Evolutionary conservation across 2,329 filamentous ascomycete species (phyloP).

Genomic region (Microdochium trichocladiopsis): DNA sequence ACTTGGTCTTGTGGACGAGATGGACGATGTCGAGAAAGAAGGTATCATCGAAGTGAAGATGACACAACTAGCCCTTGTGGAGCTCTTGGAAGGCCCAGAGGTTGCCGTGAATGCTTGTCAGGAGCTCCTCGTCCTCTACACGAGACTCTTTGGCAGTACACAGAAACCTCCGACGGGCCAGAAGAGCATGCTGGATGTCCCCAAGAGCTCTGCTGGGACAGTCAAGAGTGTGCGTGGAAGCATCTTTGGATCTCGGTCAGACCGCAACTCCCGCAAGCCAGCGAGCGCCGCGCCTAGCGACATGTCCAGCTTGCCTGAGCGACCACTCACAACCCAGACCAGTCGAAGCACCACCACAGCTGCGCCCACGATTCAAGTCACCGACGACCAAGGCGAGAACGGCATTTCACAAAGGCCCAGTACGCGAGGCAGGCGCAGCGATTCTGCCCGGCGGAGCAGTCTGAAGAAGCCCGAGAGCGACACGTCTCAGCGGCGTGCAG

Average conservation of each 20-base stretch:
- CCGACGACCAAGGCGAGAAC: constrained; percentile 48
- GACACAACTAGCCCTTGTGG: constrained; percentile 80
- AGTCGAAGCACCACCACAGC: constrained; percentile 40
- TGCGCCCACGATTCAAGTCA: constrained; percentile 70
- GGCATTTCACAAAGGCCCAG: constrained; percentile 27
- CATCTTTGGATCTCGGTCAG: constrained; percentile 63
- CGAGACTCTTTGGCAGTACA: constrained; percentile 63
- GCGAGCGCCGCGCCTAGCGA: constrained; percentile 25
- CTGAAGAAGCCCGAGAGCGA: constrained; percentile 47
- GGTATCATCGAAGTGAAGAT: constrained; percentile 90
- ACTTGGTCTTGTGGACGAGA: constrained; percentile 62
- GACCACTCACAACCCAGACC: constrained; percentile 39
- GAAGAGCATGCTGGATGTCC: constrained; percentile 39
- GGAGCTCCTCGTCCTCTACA: constrained; percentile 77
- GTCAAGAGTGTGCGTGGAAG: constrained; percentile 64
- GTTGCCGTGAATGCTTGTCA: constrained; percentile 83
- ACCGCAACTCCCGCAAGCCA: constrained; percentile 25
- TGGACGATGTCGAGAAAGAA: constrained; percentile 80
- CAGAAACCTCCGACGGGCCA: constrained; percentile 30
- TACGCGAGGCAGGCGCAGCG: constrained; percentile 34
- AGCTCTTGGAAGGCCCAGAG: constrained; percentile 75
- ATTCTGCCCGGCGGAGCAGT: constrained; percentile 41
- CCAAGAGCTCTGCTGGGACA: constrained; percentile 66
- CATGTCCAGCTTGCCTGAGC: constrained; percentile 18
- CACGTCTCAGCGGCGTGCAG: constrained; percentile 35